Conservation (phyloP, 2,329 filamentous ascomycete species). For the Alternaria sp. region DNA sequence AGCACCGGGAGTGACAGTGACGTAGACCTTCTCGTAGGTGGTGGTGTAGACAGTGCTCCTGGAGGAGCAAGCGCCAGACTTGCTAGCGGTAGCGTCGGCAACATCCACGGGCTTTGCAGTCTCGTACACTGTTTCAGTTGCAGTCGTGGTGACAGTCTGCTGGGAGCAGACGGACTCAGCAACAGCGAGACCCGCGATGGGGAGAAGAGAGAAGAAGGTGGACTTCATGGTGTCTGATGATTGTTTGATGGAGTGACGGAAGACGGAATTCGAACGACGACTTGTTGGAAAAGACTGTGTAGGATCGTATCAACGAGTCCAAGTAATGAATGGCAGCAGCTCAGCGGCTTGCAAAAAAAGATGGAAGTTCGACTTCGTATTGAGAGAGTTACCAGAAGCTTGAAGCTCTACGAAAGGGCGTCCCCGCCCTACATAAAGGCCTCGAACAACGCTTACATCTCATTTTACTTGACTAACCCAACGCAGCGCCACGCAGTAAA, state of each 20-base stretch:
- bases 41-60: constrained; percentile 27
- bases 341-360: constrained; percentile 34
- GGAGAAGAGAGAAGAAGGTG: constrained; percentile 31
- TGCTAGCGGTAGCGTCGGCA: constrained; percentile 2
- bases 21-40: constrained; percentile 25
- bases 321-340: constrained; percentile 36
- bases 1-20: constrained; percentile 27
- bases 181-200: constrained; percentile 32
- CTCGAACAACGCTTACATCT: constrained; percentile 10
- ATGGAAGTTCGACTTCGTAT: constrained; percentile 14
- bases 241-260: not conserved
- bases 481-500: constrained; percentile 11
- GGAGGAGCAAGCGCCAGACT: constrained; percentile 5
- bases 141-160: constrained; percentile 25
- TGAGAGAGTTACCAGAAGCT: constrained; percentile 15
- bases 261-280: constrained; percentile 8
- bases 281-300: constrained; percentile 6
- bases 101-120: constrained; percentile 1
- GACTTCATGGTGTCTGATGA: constrained; percentile 33
- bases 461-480: constrained; percentile 22
- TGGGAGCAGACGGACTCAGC: constrained; percentile 31
- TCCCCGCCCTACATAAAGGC: constrained; percentile 24
- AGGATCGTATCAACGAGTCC: constrained; percentile 14
- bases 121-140: constrained; percentile 15
- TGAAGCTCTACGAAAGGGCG: constrained; percentile 5